Conservation (phyloP, 345 rosid genomes). For the Aegle marmelos region DNA sequence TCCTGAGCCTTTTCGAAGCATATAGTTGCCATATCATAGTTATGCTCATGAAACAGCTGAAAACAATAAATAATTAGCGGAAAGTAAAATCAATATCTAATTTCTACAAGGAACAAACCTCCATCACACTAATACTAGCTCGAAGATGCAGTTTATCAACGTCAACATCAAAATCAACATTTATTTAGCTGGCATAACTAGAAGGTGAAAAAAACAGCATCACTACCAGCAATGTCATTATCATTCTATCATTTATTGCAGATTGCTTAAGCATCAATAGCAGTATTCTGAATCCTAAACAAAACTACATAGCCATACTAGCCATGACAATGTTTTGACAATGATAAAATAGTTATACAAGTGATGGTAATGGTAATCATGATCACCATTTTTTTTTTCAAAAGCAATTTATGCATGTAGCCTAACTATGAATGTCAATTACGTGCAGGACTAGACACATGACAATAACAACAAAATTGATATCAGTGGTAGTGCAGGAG, state of each 20-base stretch:
- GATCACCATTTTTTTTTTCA: not conserved
- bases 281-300: not conserved
- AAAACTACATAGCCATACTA: not conserved
- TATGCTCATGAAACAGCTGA: slow-evolving; percentile 42
- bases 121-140: not conserved
- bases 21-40: slow-evolving; percentile 43
- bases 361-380: not conserved
- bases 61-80: not conserved
- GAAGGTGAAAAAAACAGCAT: not conserved
- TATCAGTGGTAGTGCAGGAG: not conserved
- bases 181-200: not conserved
- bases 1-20: slow-evolving; percentile 53
- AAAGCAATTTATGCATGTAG: not conserved
- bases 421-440: not conserved
- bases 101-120: not conserved
- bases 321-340: not conserved
- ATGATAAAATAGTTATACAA: too few relatives aligned
- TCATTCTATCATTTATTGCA: not conserved
- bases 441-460: not conserved
- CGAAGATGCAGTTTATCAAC: not conserved
- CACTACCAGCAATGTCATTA: not conserved
- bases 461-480: not conserved
- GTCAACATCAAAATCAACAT: not conserved
- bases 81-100: not conserved
- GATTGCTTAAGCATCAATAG: not conserved